A percentile compares a stretch with the other conserved stretches of the same genome.
Conservation (phyloP, 257 asterid species). For the Phtheirospermum japonicum region DNA sequence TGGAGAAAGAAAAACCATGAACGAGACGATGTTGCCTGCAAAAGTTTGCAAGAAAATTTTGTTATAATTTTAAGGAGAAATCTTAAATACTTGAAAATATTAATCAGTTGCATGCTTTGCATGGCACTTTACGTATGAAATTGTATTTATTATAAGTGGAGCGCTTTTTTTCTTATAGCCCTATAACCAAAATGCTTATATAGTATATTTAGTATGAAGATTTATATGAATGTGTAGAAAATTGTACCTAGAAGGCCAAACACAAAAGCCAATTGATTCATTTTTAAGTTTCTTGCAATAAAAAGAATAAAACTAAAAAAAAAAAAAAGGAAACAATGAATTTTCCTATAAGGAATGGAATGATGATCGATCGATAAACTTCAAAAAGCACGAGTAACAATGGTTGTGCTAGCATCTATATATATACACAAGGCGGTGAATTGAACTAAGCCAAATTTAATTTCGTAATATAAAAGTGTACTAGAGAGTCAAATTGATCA, state of each 20-base stretch:
- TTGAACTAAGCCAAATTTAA: slow-evolving; percentile 14
- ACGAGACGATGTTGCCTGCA: slow-evolving; percentile 59
- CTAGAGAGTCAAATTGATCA: slow-evolving; percentile 7
- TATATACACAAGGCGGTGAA: slow-evolving; percentile 32
- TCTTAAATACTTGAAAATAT: neutral
- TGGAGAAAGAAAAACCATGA: slow-evolving; percentile 67
- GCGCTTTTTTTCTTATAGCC: no score
- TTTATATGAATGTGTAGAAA: no score
- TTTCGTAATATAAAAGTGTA: neutral
- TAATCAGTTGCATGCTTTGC: neutral
- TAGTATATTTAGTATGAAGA: no score
- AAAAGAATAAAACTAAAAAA: neutral
- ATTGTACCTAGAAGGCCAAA: slow-evolving; percentile 49
- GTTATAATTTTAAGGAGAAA: neutral
- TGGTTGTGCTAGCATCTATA: slow-evolving; percentile 1
- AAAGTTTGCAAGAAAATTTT: neutral
- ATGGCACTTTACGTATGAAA: neutral
- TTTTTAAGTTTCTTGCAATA: neutral
- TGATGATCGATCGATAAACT: neutral
- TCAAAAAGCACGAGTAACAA: slow-evolving; percentile 1
- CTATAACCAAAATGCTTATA: no score
- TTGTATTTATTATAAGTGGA: no score
- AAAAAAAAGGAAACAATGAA: neutral
- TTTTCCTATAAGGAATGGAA: no score
- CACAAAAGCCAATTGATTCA: slow-evolving; percentile 35